Base-by-base conservation (phyloP, 2,329 filamentous ascomycete species). In the Aspergillus melleus region DNA sequence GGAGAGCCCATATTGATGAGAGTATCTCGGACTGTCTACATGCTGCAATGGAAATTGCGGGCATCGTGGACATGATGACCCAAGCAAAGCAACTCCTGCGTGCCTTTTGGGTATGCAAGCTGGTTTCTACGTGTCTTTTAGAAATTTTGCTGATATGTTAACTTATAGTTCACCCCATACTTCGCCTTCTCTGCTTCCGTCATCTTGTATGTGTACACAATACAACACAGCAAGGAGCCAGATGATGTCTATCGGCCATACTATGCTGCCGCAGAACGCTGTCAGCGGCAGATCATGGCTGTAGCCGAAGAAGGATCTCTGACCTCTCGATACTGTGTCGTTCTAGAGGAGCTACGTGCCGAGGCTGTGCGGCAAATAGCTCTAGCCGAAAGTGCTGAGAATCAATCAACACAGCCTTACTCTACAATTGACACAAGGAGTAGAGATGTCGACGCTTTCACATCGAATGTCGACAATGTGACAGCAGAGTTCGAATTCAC, bases 81-180 rank as follows among this genome's bases (percentile, higher is more conserved):
- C 8, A 55, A 32, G 53, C 53, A 14, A 55, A 55, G 22, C 53
- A 55, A n/a, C 53, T 55, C 42, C 22, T 55, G 3, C 53, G 53
- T 16, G 53, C 53, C 14, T 55, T 55, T 14, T 55, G 53, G 53
- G 53, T 55, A 55, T 49, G 19, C 16, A 32, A 32, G 14, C n/a
- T 47, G 11, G 10, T 16, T 47, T 24, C 9, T 19, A 14, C 10
- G 44, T 10, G 44, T 19, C 5, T 47, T 24, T 47, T 4, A 14
- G 3, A 12, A 47, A 8, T 1, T 8, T 20, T 47, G n/a, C 44
- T 47, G 16, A 36, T n/a, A 36, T n/a, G 44, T 8, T 3, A 47
- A n/a, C 44, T 4, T 47, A 14, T 12, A 47, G 44, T 47, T 47
- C n/a, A 47, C 44, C 3, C 44, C 44, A 2, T 47, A 47, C 11